Base-by-base conservation (phyloP, 495 filamentous ascomycete genomes). In the Neurospora hispaniola region DNA sequence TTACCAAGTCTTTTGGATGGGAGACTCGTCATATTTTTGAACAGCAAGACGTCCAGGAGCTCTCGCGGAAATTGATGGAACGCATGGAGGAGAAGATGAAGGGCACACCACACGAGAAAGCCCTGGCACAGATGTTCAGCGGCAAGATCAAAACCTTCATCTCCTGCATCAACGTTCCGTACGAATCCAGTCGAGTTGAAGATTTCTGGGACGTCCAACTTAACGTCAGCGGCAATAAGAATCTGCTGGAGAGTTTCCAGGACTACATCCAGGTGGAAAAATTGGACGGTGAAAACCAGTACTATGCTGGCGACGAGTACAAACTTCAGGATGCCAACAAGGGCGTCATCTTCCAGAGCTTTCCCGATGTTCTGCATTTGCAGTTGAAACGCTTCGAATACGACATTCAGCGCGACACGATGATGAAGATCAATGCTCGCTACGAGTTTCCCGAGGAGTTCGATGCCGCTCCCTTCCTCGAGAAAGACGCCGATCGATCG, bases 201-300 rank as follows among this genome's bases (percentile, higher is more conserved):
- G 96, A 98, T 73, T 99, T 97, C 81, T 99, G 96, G 96, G 96
- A 99, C 79, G 92, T 99, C 70, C 96, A 98, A 78, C 89, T 99
- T 74, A 99, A 98, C 73, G 96, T 99, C 59, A 90, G 92, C 74
- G 93, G 93, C 40, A 96, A 96, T 85, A 93, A 93, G 82, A 95
- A 91, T 71, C 83, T 99, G 72, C 91, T 97, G 73, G 94, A 97
- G 72, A 97, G 94, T 76, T 98, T 99, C 85, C 91, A 89, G 76
- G 94, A 98, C 79, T 99, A 98, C 80, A 92, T 98, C 73, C 90
- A 96, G 73, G 95, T 97, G 31, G 96, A 99, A 83, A 97, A 91
- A 5, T 89, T 99, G 79, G 95, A 98, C 74, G 96, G 96, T 11
- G 96, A 99, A 77, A 99, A 99, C 82, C 96, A 98, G 81, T 99